Evolutionary conservation across 306 rosid genomes (phyloP).

Genomic region (Amphicarpaea edgeworthii): DNA sequence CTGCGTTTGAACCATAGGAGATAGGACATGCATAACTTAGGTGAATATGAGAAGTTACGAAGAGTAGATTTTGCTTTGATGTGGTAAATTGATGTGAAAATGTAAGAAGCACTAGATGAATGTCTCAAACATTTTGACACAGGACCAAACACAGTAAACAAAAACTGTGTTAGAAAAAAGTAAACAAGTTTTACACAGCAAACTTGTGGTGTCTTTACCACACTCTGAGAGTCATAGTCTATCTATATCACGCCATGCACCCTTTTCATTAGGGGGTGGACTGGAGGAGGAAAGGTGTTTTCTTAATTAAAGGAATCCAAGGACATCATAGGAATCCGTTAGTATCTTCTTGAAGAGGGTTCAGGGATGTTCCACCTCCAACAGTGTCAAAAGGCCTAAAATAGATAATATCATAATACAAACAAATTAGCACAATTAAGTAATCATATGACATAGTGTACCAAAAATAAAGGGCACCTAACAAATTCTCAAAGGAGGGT

Average conservation of each 20-base stretch:
- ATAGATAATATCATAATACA: constrained; percentile 8
- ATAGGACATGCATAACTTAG: too few relatives aligned
- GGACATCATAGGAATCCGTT: constrained; percentile 28
- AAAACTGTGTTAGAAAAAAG: neutral
- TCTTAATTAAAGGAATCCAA: constrained; percentile 11
- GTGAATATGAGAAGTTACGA: too few relatives aligned
- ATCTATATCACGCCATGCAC: constrained; percentile 7
- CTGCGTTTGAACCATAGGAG: too few relatives aligned
- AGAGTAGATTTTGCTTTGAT: too few relatives aligned
- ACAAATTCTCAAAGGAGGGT: constrained; percentile 30
- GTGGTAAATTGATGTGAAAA: too few relatives aligned
- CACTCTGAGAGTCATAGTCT: neutral
- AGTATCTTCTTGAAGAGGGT: constrained; percentile 25
- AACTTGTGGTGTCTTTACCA: constrained; percentile 5
- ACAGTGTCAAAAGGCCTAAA: constrained; percentile 19
- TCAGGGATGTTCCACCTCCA: constrained; percentile 33
- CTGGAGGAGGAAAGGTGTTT: neutral
- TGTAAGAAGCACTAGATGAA: too few relatives aligned
- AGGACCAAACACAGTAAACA: neutral
- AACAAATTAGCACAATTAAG: constrained; percentile 35
- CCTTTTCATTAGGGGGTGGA: neutral
- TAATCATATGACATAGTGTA: constrained; percentile 40
- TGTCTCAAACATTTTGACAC: neutral
- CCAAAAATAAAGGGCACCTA: constrained; percentile 38
- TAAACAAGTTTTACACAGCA: constrained; percentile 15